Evolutionary conservation across 768 basidiomycete genomes (phyloP), one percentile per base, ranked within the genome.

Genomic region (Cyathus striatus): DNA sequence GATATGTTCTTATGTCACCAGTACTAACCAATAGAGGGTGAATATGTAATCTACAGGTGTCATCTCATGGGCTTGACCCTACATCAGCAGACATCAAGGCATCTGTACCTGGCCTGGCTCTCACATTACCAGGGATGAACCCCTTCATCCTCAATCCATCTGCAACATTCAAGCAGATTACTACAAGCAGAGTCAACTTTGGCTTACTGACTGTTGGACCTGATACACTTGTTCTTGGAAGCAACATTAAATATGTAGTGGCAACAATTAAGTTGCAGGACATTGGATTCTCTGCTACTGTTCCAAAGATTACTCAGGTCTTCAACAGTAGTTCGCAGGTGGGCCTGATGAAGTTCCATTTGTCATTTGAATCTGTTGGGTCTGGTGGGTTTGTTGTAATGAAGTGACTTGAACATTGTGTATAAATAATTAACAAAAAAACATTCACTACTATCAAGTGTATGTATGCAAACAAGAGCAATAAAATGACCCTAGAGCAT

Each of bases 21-120:
- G 3, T 7, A 37, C 13, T n/a, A n/a, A n/a, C n/a, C n/a, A n/a
- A n/a, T n/a, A n/a, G 30, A 32, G 17, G 13, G 30, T 16, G 12
- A 16, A 32, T 32, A 32, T 5, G 17, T 13, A 32, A 13, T 32
- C 30, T 32, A 22, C 6, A 69, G 68, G 66, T 3, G 72, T 80
- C 2, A 60, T 74, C n/a, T 69, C 75, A 23, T 77, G 80, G 79
- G 59, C 58, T n/a, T 34, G 78, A 82, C 53, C 79, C 79, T 0
- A 78, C 73, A 0, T 49, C 71, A 0, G 41, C 64, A 3, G 73
- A 78, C 27, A 78, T 82, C 62, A 78, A 81, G 55, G 51, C 60
- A 1, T 68, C 71, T 3, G 68, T 76, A 0, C 81, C 79, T 0
- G 49, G 54, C 4, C 65, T 81, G 12, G 79, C 78, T 3, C 52